A percentile compares a stretch with the other conserved stretches of the same genome.
phyloP scores from a whole-genome alignment of 805 yeast species.

The Deakozyma indianensis region DNA sequence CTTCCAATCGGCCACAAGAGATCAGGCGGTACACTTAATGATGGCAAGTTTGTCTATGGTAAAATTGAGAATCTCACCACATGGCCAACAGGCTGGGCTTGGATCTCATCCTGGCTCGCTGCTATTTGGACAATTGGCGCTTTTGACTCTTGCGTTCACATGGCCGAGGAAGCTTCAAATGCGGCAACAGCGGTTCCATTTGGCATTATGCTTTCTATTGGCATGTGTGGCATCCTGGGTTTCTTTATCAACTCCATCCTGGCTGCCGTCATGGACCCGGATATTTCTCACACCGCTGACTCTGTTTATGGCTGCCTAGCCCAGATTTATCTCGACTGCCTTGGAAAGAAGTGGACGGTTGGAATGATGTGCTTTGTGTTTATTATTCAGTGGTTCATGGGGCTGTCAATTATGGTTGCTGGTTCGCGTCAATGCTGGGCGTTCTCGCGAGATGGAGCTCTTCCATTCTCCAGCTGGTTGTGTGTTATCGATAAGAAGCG shows the following conservation, averaged over 20 bases:
- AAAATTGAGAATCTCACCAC: constrained; percentile 33
- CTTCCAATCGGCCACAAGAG: constrained; percentile 38
- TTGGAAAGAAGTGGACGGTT: constrained; percentile 52
- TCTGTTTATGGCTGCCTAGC: constrained; percentile 47
- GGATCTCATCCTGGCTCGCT: constrained; percentile 42
- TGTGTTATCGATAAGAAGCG: constrained; percentile 41
- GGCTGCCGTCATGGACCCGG: constrained; percentile 33
- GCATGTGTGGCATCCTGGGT: constrained; percentile 45
- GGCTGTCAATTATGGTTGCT: constrained; percentile 46
- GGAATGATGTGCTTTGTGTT: constrained; percentile 47
- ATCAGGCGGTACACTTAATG: constrained; percentile 25
- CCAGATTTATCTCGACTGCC: constrained; percentile 44
- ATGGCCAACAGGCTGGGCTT: constrained; percentile 50
- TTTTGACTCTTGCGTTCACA: constrained; percentile 58
- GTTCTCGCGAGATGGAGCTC: constrained; percentile 62
- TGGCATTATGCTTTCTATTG: constrained; percentile 46
- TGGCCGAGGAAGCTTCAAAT: constrained; percentile 55
- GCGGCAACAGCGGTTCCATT: constrained; percentile 50
- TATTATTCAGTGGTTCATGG: constrained; percentile 52
- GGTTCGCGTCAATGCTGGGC: constrained; percentile 64
- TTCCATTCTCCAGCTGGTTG: constrained; percentile 44
- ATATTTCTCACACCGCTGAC: constrained; percentile 28
- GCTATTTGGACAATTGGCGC: constrained; percentile 67
- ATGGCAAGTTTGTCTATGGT: constrained; percentile 42
- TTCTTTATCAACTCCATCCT: constrained; percentile 39